phyloP scores from a whole-genome alignment of 2,329 filamentous ascomycete genomes.

The Aspergillus sp. region DNA sequence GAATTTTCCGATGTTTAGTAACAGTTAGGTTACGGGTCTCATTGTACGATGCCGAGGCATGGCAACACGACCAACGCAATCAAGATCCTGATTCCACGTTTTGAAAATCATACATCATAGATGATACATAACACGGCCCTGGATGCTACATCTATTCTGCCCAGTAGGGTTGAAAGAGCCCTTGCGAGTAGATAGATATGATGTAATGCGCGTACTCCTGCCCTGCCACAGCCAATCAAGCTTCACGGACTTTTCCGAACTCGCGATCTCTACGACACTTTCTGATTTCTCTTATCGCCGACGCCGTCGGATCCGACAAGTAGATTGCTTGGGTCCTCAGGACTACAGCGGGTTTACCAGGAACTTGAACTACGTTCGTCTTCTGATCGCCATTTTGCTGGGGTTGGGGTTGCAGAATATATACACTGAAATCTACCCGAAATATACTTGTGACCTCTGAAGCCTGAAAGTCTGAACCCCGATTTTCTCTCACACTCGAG shows the following conservation, averaged over 20 bases:
- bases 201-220: background rate
- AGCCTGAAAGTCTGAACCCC: background rate
- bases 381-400: no score
- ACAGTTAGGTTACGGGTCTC: background rate
- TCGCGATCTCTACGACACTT: background rate
- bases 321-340: no score
- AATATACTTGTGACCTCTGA: no score
- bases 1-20: background rate
- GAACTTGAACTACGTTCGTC: no score
- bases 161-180: no score
- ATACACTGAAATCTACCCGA: conserved; percentile 1
- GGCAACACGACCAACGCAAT: background rate
- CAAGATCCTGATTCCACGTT: background rate
- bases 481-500: background rate
- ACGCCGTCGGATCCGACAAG: background rate
- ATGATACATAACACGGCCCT: no score
- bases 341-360: no score
- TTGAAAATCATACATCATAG: conserved; percentile 11
- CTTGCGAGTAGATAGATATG: no score
- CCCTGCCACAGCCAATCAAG: background rate
- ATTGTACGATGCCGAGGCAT: background rate
- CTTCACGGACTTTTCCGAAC: background rate
- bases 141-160: no score
- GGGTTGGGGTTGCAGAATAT: background rate
- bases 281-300: background rate